These are phyloP conservation scores for Suhomyces tanzawaensis DNA, from an alignment of 805 yeast genomes.

Conservation along the genomic window DNA sequence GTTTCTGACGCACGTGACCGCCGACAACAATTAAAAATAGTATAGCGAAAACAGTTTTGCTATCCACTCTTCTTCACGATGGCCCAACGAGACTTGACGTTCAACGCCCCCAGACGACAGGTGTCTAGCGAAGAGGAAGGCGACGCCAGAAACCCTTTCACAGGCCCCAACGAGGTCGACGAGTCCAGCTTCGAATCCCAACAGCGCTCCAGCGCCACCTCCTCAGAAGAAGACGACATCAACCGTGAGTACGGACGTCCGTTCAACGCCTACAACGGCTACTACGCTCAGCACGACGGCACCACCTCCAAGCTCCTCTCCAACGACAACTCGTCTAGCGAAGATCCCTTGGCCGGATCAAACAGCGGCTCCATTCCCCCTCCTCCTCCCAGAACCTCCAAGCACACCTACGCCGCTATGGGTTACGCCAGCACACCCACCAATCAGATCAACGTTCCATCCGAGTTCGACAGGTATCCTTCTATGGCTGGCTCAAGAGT, in stretches of 20 bases:
- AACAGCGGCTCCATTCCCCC: conserved; percentile 3
- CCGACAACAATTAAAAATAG: no score
- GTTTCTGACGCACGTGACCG: no score
- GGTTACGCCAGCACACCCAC: conserved; percentile 3
- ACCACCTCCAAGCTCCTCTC: conserved; percentile 38
- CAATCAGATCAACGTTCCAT: conserved; percentile 39
- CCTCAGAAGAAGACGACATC: conserved; percentile 12
- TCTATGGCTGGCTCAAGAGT: conserved; percentile 57
- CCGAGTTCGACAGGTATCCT: conserved; percentile 69
- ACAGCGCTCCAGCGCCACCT: conserved; percentile 10
- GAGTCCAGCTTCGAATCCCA: conserved; percentile 11
- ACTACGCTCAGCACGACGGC: conserved; percentile 40
- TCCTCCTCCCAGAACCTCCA: conserved; percentile 1
- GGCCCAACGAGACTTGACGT: conserved; percentile 34
- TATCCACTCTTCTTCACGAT: conserved; percentile 2
- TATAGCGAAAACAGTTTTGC: no score
- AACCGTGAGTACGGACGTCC: conserved; percentile 33
- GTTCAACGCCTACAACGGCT: conserved; percentile 40
- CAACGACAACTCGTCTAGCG: conserved; percentile 15
- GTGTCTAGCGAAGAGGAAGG: conserved; percentile 4
- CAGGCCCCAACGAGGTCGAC: conserved; percentile 9
- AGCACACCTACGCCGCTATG: conserved; percentile 4
- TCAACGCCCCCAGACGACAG: conserved; percentile 19
- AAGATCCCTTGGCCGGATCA: conserved; percentile 6
- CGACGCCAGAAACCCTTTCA: conserved; percentile 11